Conservation (phyloP, 2,329 filamentous ascomycete species). For the Lasiodiplodia sp. region DNA sequence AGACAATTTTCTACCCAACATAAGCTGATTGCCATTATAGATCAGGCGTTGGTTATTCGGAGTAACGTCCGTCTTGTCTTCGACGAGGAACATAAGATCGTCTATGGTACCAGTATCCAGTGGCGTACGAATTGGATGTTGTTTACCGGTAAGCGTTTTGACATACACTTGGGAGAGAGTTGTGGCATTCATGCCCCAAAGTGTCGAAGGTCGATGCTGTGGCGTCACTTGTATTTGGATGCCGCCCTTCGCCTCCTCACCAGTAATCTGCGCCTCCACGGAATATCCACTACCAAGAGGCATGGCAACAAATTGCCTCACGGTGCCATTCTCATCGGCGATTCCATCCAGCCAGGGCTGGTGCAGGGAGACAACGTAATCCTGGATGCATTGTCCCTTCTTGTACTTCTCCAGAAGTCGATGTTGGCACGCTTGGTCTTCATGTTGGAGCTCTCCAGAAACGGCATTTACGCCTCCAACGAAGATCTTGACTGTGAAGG, state of each 20-base stretch:
- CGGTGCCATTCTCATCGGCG: conserved; percentile 42
- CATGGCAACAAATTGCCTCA: conserved; percentile 60
- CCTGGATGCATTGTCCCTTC: conserved; percentile 43
- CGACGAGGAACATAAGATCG: no score
- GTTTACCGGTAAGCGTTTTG: not conserved
- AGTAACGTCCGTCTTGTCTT: no score
- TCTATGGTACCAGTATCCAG: no score
- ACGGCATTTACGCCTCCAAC: conserved; percentile 52
- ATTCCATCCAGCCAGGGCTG: conserved; percentile 56
- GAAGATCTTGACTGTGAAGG: conserved; percentile 48
- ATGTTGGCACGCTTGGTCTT: conserved; percentile 34
- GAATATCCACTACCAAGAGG: conserved; percentile 52
- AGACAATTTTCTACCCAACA: no score
- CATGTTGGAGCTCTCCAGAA: conserved; percentile 43
- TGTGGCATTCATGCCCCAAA: no score
- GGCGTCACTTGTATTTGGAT: conserved; percentile 47
- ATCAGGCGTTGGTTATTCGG: no score
- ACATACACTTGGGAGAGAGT: not conserved
- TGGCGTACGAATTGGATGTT: not conserved
- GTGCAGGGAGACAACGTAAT: conserved; percentile 52
- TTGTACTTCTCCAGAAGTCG: conserved; percentile 39
- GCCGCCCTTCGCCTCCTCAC: conserved; percentile 50
- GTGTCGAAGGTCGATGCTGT: no score
- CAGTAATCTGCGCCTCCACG: conserved; percentile 56
- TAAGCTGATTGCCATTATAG: not conserved